Percentiles rank a stretch among this genome's conserved stretches.
These are phyloP conservation scores for Posidonia australis DNA, from an alignment of 106 monocot genomes.

Conservation along the genomic window DNA sequence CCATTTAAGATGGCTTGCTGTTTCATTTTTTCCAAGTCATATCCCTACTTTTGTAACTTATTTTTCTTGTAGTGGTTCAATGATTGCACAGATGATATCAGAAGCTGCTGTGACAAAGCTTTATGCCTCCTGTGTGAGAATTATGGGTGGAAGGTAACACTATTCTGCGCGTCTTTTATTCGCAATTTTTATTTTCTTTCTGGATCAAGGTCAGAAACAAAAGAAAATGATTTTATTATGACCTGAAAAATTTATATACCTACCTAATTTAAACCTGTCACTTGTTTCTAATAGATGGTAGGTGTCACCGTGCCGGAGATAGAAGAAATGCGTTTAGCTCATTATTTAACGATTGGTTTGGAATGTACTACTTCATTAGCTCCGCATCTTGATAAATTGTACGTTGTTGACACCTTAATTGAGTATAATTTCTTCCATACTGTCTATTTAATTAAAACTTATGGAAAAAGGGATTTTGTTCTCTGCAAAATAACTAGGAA, in stretches of 20 bases:
- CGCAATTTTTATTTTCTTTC: background rate
- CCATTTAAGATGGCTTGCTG: no score
- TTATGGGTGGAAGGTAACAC: constrained; percentile 87
- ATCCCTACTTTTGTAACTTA: background rate
- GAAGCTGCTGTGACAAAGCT: constrained; percentile 54
- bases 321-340: constrained; percentile 90
- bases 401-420: constrained; percentile 7
- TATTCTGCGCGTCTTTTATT: background rate
- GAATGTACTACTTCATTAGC: constrained; percentile 69
- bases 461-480: background rate
- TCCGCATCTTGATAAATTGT: constrained; percentile 58
- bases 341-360: constrained; percentile 79
- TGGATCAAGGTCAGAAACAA: background rate
- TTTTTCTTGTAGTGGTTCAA: constrained; percentile 65
- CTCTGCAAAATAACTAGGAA: constrained; percentile 23
- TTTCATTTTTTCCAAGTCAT: no score
- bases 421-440: background rate
- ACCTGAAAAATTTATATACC: no score
- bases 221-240: no score
- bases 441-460: background rate
- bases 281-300: constrained; percentile 33
- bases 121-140: constrained; percentile 37
- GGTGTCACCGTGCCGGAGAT: constrained; percentile 80
- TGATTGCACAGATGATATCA: constrained; percentile 62
- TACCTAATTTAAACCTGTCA: background rate